A percentile compares a stretch with the other conserved stretches of the same genome.
Evolutionary conservation across 208 protist species (phyloP).

Genomic region (Crithidia mellificae): DNA sequence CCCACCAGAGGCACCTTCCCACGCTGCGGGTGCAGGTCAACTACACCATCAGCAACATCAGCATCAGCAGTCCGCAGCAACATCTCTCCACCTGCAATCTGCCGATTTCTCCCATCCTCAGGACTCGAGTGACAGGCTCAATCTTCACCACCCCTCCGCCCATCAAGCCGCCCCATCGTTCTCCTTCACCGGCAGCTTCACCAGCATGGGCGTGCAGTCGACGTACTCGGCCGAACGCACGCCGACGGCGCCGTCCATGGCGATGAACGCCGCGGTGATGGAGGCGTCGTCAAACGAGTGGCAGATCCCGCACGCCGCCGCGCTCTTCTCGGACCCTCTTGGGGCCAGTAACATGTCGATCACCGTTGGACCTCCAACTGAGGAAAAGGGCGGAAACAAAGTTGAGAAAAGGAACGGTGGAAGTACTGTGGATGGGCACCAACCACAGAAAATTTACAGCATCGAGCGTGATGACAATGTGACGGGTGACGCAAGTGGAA

Average conservation of each 20-base stretch:
- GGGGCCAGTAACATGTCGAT: not conserved
- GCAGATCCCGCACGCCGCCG: slow-evolving; percentile 11
- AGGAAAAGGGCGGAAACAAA: not conserved
- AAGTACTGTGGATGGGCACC: not conserved
- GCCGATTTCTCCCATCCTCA: not conserved
- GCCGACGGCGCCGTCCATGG: slow-evolving; percentile 9
- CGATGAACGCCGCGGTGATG: slow-evolving; percentile 4
- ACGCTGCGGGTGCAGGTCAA: too few relatives aligned
- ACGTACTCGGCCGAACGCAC: slow-evolving; percentile 18
- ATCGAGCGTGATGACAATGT: not conserved
- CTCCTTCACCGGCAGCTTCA: slow-evolving; percentile 3
- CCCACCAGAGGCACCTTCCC: too few relatives aligned
- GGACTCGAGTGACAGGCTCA: not conserved
- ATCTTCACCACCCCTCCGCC: not conserved
- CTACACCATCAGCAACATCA: not conserved
- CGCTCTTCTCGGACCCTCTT: slow-evolving; percentile 7
- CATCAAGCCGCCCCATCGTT: not conserved
- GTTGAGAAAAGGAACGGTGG: too few relatives aligned
- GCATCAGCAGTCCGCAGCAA: not conserved
- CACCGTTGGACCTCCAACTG: not conserved
- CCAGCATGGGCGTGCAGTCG: slow-evolving; percentile 9
- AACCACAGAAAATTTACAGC: not conserved
- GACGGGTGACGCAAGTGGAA: too few relatives aligned
- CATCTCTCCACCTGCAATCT: not conserved
- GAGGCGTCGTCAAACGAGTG: slow-evolving; percentile 12